Conservation (phyloP, 768 basidiomycete genomes). For the Paxillus rubicundulus region DNA sequence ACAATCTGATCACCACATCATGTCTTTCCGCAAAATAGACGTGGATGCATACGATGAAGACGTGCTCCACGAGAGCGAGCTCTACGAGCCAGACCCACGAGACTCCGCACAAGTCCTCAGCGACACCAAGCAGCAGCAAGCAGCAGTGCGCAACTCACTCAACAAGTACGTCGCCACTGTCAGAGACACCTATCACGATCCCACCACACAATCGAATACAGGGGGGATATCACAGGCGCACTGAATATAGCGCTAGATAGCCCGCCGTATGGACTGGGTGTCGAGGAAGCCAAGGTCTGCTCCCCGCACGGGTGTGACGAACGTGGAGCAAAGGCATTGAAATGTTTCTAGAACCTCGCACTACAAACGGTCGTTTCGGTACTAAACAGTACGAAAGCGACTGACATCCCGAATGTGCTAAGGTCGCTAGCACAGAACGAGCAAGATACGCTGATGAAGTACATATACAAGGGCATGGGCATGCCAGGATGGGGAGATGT, state of each 20-base stretch:
- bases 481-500: slow-evolving; percentile 58
- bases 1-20: slow-evolving; percentile 7
- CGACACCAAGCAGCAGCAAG: slow-evolving; percentile 75
- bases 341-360: slow-evolving; percentile 58
- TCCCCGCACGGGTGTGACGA: background rate
- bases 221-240: slow-evolving; percentile 76
- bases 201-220: slow-evolving; percentile 27
- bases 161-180: slow-evolving; percentile 55
- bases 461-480: slow-evolving; percentile 96
- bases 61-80: slow-evolving; percentile 75
- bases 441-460: slow-evolving; percentile 95
- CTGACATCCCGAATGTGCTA: slow-evolving; percentile 78
- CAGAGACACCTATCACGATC: no score
- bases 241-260: slow-evolving; percentile 68
- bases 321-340: background rate
- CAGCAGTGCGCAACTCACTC: slow-evolving; percentile 67
- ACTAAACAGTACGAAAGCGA: slow-evolving; percentile 89
- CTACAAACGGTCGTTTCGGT: slow-evolving; percentile 82
- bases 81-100: slow-evolving; percentile 84
- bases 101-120: slow-evolving; percentile 68
- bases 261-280: slow-evolving; percentile 84
- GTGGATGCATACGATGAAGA: slow-evolving; percentile 95
- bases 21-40: slow-evolving; percentile 89
- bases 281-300: slow-evolving; percentile 87
- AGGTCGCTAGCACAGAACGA: slow-evolving; percentile 67